Evolutionary conservation across 768 basidiomycete genomes (phyloP), one percentile per base, ranked within the genome.

Genomic region (Mycena metata): DNA sequence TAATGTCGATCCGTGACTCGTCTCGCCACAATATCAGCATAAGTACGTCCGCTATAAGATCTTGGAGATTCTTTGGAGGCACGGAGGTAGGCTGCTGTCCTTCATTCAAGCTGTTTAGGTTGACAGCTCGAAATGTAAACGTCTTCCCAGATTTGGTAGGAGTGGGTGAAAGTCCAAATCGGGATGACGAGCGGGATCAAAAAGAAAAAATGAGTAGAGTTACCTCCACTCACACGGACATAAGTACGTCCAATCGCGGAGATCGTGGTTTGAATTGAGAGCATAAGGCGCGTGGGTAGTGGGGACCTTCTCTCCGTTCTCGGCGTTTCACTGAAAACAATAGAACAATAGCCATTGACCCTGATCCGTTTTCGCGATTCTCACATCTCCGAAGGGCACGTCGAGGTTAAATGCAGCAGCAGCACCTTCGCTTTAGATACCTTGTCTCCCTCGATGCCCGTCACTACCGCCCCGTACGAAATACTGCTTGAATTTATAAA

Each of bases 381-480:
- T 68, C 70, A 67, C 69, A 64, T 36, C 62, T 23, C 64, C 30
- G 46, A 67, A 16, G 60, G 56, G 61, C 66, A 56, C 56, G 43
- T 61, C 61, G 63, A 57, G 15, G 42, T 63, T 71, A 64, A 71
- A 71, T 47, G 61, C 24, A 56, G 69, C 64, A 30, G 58, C 68
- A 43, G 12, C 7, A 33, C 33, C 39, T 47, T 49, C 45, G 11
- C 47, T 46, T 54, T 41, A 23, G 50, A 23, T 50, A 54, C 66
- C 41, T 26, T 51, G 15, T 55, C 47, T 54, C 63, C 70, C 59
- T 59, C 60, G 49, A 84, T 85, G 81, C 85, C 85, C 51, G 84
- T 85, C 43, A 83, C 81, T 73, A 87, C 85, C n/a, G 67, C 79
- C 33, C 81, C 86, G 45, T 88, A 85, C 78, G 87, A 88, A 74